Conservation (phyloP, 106 monocot species). For the Cymbidium sinense region DNA sequence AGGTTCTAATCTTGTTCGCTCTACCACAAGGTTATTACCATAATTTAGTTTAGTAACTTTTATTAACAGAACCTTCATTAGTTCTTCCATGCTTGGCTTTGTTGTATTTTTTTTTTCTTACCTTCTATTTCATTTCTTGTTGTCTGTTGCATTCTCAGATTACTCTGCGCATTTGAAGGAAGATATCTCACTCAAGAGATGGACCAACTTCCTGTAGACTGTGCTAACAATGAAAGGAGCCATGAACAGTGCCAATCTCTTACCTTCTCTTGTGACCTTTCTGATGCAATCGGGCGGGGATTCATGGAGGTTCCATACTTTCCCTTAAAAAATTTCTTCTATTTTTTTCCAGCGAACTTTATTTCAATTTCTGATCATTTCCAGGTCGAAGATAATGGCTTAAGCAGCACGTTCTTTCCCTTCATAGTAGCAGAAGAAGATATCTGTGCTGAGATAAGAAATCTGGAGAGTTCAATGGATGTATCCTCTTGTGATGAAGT, state of each 20-base stretch:
- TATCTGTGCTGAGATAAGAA: constrained; percentile 65
- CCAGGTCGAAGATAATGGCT: constrained; percentile 71
- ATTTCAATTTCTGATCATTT: neutral
- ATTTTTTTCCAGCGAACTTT: neutral
- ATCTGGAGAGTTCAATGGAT: constrained; percentile 39
- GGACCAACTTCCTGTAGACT: constrained; percentile 22
- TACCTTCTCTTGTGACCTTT: constrained; percentile 56
- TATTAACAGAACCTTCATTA: neutral
- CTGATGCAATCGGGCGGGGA: constrained; percentile 64
- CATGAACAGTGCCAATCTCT: constrained; percentile 21
- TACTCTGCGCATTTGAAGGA: constrained; percentile 67
- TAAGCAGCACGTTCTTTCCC: constrained; percentile 63
- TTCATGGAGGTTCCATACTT: constrained; percentile 60
- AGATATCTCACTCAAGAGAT: constrained; percentile 53
- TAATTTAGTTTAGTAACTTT: neutral
- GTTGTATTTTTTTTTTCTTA: too few relatives aligned
- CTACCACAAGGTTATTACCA: constrained; percentile 35
- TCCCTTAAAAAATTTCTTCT: neutral
- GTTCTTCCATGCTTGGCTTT: neutral
- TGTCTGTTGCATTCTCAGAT: constrained; percentile 12
- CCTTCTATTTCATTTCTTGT: neutral
- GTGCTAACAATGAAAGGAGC: neutral
- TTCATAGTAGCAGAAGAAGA: constrained; percentile 86
- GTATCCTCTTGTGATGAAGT: constrained; percentile 1
- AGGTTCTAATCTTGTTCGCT: constrained; percentile 49